phyloP scores from a whole-genome alignment of 129 eudicot genomes.

The Helianthus annuus region DNA sequence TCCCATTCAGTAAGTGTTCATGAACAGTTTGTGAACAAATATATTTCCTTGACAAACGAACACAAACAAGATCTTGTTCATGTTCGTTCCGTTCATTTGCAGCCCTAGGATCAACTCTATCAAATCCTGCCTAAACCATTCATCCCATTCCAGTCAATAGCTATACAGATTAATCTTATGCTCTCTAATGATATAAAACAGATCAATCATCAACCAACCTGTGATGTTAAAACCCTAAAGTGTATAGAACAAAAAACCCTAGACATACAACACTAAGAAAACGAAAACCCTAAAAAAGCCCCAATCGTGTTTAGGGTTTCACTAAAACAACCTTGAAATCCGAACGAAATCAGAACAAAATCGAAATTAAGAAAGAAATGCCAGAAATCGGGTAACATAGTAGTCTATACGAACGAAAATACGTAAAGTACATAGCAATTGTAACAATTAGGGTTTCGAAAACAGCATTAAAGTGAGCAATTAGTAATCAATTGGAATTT shows the following conservation, averaged over 20 bases:
- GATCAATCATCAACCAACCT: conserved; percentile 1
- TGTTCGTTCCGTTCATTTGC: too few species aligned
- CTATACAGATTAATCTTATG: not conserved
- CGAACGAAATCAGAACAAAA: not conserved
- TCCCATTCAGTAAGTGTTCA: too few species aligned
- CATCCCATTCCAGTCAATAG: not conserved
- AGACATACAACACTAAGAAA: not conserved
- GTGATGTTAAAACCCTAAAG: not conserved
- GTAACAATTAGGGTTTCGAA: conserved; percentile 8
- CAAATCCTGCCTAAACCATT: too few species aligned
- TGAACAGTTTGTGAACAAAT: too few species aligned
- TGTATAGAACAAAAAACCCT: not conserved
- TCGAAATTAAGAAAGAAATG: not conserved
- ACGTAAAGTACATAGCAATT: not conserved
- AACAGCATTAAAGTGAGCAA: not conserved
- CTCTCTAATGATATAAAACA: not conserved
- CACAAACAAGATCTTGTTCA: too few species aligned
- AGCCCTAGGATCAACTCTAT: too few species aligned
- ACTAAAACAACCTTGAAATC: not conserved
- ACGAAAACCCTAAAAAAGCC: not conserved
- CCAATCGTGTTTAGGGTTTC: not conserved
- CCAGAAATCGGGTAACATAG: not conserved
- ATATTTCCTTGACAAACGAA: too few species aligned
- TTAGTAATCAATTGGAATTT: not conserved
- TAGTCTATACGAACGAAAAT: not conserved